Evolutionary conservation across 331 rosid species (phyloP), one percentile per base, ranked within the genome.

Genomic region (Cucumis variabilis): DNA sequence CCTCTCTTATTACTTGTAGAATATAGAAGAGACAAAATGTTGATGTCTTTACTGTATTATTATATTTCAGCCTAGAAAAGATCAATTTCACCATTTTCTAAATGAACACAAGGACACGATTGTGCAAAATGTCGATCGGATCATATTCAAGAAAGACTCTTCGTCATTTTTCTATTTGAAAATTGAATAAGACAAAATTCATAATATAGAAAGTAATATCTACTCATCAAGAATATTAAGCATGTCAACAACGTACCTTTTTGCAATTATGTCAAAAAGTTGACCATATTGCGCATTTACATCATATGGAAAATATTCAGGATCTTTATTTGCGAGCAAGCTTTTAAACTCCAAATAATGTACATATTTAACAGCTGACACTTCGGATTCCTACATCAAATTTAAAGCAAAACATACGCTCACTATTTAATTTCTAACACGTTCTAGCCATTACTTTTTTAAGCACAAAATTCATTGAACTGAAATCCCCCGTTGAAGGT

Each of bases 301-400:
- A 85, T 97, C 98, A 76, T 91, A 91, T 23, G 98, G 98, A 66
- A 93, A 97, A 74, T 92, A 95, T 0, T 84, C 92, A 69, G 95
- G 92, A 93, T 94, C 96, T 90, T 91, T 93, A 77, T 91, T 91
- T 77, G 95, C 94, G 55, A 97, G 94, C 86, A 91, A 82, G 77
- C 81, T 90, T 92, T 87, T 93, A 87, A 93, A 97, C 90, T 95
- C 97, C 87, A 89, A 91, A 81, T 94, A 97, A 88, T 89, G 68
- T 44, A 97, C 89, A 88, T 97, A 97, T 90, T 97, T 97, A 89
- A 95, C 96, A 68, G 96, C 98, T 85, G 99, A 95, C 72, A 97
- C 98, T 93, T 97, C 99, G 11, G 92, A 16, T 93, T 95, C 98
- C 99, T 95, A 67, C 84, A 85, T 41, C 78, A 62, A 72, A 89